Evolutionary conservation across 1,139 yeast species (phyloP).

Genomic region (Candida smagusa): DNA sequence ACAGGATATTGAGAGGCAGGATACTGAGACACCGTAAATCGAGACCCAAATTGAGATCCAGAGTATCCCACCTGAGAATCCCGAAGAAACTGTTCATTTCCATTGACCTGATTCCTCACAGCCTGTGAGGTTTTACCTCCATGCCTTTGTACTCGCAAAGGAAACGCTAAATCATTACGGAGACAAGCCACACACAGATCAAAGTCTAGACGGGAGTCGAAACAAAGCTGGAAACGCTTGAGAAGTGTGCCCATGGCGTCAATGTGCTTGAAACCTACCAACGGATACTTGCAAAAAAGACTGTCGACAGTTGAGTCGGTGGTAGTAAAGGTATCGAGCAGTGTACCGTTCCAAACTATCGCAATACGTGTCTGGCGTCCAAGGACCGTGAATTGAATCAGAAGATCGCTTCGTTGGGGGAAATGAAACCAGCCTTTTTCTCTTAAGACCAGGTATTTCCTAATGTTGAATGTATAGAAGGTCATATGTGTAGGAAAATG

Average conservation of each 20-base stretch:
- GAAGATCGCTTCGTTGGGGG: conserved; percentile 26
- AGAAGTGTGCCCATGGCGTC: conserved; percentile 17
- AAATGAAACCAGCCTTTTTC: conserved; percentile 22
- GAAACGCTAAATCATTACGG: too few species aligned
- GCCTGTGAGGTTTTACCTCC: too few species aligned
- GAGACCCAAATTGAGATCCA: too few species aligned
- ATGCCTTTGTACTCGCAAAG: too few species aligned
- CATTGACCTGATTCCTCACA: too few species aligned
- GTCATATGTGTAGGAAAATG: too few species aligned
- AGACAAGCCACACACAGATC: conserved; percentile 5
- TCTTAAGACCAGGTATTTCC: conserved; percentile 10
- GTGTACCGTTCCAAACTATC: conserved; percentile 21
- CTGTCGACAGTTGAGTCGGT: conserved; percentile 14
- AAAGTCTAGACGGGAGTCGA: conserved; percentile 7
- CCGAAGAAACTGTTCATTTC: too few species aligned
- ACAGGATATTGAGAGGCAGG: too few species aligned
- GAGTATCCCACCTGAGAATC: too few species aligned
- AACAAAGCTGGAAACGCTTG: conserved; percentile 13
- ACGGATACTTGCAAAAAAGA: conserved; percentile 20
- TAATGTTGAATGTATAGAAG: conserved; percentile 8
- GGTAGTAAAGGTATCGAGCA: conserved; percentile 14
- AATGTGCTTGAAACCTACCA: conserved; percentile 23
- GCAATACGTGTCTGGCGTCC: conserved; percentile 10
- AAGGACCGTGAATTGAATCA: conserved; percentile 14
- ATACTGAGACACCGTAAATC: too few species aligned